Evolutionary conservation across 192 early-diverging fungal genomes (phyloP), one percentile per base, ranked within the genome.

Genomic region (Coemansia pectinata): DNA sequence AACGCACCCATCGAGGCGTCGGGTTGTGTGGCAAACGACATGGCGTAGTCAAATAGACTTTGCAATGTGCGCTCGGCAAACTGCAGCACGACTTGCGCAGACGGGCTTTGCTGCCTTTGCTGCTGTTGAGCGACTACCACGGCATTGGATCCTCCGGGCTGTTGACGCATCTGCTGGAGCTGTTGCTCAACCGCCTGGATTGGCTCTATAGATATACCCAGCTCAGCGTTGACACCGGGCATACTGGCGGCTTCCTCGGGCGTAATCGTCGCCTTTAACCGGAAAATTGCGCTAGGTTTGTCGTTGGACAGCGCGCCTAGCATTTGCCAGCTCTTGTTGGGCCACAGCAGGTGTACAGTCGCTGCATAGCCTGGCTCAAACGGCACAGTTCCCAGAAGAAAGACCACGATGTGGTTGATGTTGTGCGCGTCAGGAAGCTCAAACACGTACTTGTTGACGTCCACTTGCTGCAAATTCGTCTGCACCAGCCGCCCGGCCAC

Each of bases 361-460:
- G 96, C 96, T 4, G 91, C 96, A 78, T 81, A 94, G 2, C 95
- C 95, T 11, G 90, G 85, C 62, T 96, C 93, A 70, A 98, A 97
- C 3, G 95, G 92, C 27, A 88, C 71, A 1, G 87, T 90, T 3
- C 95, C 96, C 4, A 94, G 88, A 38, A 97, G 78, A 70, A 98
- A 98, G 40, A 96, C 95, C 4, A 96, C 94, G 38, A 97, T 89
- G 82, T 98, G 96, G 83, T 98, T 98, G 82, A 97, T 93, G 60
- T 78, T 85, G 65, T 87, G 85, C 2, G 95, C 91, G 55, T 97
- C 93, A 2, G 88, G 82, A 17, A 98, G 83, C 72, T 95, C 92
- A 87, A 98, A 96, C 12, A 95, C 87, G 77, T 92, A 98, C 78
- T 95, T 91, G 74, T 88, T 89, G 15, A 90, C 87, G 84, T 93